These are phyloP conservation scores for Zygosaccharomyces sapae DNA, from an alignment of 1,139 yeast species.

Conservation along the genomic window DNA sequence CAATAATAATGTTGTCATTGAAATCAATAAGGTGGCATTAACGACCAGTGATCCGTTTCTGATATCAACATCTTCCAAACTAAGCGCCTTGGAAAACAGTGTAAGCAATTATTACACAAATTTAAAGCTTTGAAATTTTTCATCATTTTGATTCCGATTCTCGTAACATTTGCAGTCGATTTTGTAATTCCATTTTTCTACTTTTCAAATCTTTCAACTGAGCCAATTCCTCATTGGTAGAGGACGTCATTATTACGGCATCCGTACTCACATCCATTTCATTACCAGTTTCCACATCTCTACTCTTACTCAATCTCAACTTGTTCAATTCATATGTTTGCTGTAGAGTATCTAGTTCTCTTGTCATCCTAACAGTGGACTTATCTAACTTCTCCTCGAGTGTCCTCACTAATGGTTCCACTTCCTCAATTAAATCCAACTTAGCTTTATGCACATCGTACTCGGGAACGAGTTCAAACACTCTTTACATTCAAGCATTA, in stretches of 20 bases:
- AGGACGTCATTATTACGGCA: conserved; percentile 32
- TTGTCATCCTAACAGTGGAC: conserved; percentile 38
- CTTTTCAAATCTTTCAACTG: conserved; percentile 37
- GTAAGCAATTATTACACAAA: conserved; percentile 38
- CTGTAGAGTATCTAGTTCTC: conserved; percentile 34
- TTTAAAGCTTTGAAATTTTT: conserved; percentile 17
- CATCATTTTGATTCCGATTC: conserved; percentile 25
- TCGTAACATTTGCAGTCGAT: conserved; percentile 34
- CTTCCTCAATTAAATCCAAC: conserved; percentile 35
- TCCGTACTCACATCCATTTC: conserved; percentile 22
- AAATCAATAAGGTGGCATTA: conserved; percentile 40
- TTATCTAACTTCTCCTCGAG: conserved; percentile 38
- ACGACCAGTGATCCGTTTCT: conserved; percentile 46
- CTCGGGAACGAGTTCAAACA: conserved; percentile 40
- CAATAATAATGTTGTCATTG: conserved; percentile 40
- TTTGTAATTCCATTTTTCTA: conserved; percentile 37
- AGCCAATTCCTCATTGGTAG: conserved; percentile 39
- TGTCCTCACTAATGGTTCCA: conserved; percentile 39
- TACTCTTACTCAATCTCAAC: conserved; percentile 31
- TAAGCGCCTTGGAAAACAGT: conserved; percentile 37
- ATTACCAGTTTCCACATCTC: conserved; percentile 9
- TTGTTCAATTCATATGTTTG: conserved; percentile 38
- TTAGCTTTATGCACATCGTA: conserved; percentile 39
- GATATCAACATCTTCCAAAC: conserved; percentile 42
- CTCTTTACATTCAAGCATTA: conserved; percentile 32